phyloP scores from a whole-genome alignment of 306 rosid genomes.

The Ormosia semicastrata region DNA sequence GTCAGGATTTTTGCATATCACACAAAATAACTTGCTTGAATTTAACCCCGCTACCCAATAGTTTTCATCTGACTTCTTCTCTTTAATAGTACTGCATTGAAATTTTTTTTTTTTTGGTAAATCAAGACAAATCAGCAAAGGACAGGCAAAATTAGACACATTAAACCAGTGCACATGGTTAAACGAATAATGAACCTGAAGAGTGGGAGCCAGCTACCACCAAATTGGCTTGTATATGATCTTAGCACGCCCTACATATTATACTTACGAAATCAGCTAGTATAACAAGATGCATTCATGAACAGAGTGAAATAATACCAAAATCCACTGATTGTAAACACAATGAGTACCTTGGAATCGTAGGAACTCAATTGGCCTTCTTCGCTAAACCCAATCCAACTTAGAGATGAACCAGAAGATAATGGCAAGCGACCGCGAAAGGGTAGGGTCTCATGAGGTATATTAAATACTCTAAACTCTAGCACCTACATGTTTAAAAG shows the following conservation, averaged over 20 bases:
- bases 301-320: neutral
- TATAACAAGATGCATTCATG: slow-evolving; percentile 13
- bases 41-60: slow-evolving; percentile 92
- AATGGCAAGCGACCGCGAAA: slow-evolving; percentile 71
- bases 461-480: slow-evolving; percentile 67
- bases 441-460: slow-evolving; percentile 53
- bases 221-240: slow-evolving; percentile 76
- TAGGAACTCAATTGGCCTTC: slow-evolving; percentile 80
- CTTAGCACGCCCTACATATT: slow-evolving; percentile 75
- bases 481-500: slow-evolving; percentile 55
- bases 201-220: slow-evolving; percentile 93
- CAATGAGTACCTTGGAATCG: slow-evolving; percentile 76
- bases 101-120: neutral
- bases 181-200: slow-evolving; percentile 67
- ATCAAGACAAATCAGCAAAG: neutral
- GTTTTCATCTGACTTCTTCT: slow-evolving; percentile 71
- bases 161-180: neutral
- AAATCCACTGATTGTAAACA: slow-evolving; percentile 8
- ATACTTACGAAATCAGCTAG: slow-evolving; percentile 17
- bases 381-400: slow-evolving; percentile 94
- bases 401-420: slow-evolving; percentile 80
- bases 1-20: slow-evolving; percentile 71
- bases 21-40: slow-evolving; percentile 75
- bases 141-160: neutral
- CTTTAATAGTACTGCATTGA: slow-evolving; percentile 70